phyloP scores from a whole-genome alignment of 805 yeast species.

The Saccharomycopsis sp. region DNA sequence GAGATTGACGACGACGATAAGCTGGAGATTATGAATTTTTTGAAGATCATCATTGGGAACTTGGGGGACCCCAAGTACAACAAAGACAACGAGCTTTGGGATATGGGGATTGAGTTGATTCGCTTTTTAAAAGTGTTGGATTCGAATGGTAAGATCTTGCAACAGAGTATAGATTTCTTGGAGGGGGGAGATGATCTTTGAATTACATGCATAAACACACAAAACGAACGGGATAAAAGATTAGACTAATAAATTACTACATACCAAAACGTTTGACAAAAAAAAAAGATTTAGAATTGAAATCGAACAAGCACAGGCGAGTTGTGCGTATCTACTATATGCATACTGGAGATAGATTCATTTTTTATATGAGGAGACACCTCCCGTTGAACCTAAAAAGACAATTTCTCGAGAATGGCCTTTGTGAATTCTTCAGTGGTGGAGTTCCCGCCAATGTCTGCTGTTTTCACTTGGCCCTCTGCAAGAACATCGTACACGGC shows the following conservation, averaged over 20 bases:
- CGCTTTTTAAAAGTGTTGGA: slow-evolving; percentile 27
- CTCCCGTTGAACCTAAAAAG: not conserved
- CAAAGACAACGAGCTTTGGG: slow-evolving; percentile 27
- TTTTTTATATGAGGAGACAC: not conserved
- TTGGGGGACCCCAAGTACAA: slow-evolving; percentile 15
- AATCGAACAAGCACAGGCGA: no score
- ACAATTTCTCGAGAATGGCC: slow-evolving; percentile 70
- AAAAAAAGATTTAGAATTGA: no score
- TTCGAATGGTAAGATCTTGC: slow-evolving; percentile 8
- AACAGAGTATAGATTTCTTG: slow-evolving; percentile 9
- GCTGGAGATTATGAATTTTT: slow-evolving; percentile 22
- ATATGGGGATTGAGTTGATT: slow-evolving; percentile 26
- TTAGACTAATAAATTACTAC: no score
- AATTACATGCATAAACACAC: not conserved
- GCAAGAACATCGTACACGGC: slow-evolving; percentile 88
- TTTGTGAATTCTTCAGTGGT: slow-evolving; percentile 91
- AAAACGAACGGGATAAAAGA: no score
- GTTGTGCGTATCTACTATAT: no score
- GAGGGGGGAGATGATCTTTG: not conserved
- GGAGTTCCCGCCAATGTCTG: slow-evolving; percentile 85
- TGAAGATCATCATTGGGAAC: slow-evolving; percentile 25
- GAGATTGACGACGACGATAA: slow-evolving; percentile 18
- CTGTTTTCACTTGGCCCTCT: slow-evolving; percentile 78
- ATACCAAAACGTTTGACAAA: no score
- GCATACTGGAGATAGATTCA: no score